These are phyloP conservation scores for Podosphaera fusca DNA, from an alignment of 2,329 filamentous ascomycete genomes.

Conservation along the genomic window DNA sequence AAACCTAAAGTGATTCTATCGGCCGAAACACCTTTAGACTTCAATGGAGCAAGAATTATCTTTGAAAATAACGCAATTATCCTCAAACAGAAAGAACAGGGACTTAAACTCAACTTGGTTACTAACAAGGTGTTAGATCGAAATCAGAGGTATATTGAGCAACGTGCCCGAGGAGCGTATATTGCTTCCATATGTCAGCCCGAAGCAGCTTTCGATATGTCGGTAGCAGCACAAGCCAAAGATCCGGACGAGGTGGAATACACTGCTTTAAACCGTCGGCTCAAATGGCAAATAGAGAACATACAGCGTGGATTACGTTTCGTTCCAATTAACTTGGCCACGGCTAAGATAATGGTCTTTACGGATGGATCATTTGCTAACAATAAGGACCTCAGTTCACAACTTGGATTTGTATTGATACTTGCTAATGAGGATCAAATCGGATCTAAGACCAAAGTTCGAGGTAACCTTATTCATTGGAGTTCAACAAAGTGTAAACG, in stretches of 20 bases:
- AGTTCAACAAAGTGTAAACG: slow-evolving; percentile 1
- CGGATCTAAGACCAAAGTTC: background rate
- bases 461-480: background rate
- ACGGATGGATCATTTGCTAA: slow-evolving; percentile 1
- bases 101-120: background rate
- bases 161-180: background rate
- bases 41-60: background rate
- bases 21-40: background rate
- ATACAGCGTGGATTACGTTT: background rate
- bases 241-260: background rate
- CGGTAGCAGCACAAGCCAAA: background rate
- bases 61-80: background rate
- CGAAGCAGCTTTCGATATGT: background rate
- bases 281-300: background rate
- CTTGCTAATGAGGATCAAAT: background rate
- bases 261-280: background rate
- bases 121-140: background rate
- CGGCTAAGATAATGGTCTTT: slow-evolving; percentile 1
- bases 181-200: background rate
- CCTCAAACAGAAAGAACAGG: background rate
- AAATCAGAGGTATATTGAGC: background rate
- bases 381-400: background rate
- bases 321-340: background rate
- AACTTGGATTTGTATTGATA: background rate
- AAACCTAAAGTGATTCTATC: background rate